phyloP scores from a whole-genome alignment of 805 yeast species.

The Maudiozyma saulgeensis region DNA sequence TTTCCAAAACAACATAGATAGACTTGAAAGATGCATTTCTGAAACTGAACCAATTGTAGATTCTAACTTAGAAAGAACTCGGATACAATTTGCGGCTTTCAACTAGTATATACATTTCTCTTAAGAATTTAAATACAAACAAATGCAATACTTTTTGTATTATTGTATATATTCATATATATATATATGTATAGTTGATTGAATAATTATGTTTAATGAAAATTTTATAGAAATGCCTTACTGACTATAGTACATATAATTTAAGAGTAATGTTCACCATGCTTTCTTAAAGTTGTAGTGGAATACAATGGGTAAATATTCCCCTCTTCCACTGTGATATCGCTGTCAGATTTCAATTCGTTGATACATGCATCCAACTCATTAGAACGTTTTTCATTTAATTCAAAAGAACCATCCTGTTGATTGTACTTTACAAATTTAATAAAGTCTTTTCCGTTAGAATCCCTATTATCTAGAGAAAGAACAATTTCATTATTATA shows the following conservation, averaged over 20 bases:
- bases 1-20: conserved; percentile 21
- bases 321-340: conserved; percentile 29
- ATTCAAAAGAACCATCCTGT: conserved; percentile 12
- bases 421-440: conserved; percentile 16
- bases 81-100: conserved; percentile 28
- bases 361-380: conserved; percentile 17
- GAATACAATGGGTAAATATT: conserved; percentile 43
- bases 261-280: conserved; percentile 41
- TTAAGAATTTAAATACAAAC: conserved; percentile 10
- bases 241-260: no score
- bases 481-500: conserved; percentile 27
- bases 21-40: conserved; percentile 18
- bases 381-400: conserved; percentile 13
- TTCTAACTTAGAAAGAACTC: conserved; percentile 23
- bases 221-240: no score
- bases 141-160: no score
- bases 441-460: conserved; percentile 10
- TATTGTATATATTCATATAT: no score
- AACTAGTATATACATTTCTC: conserved; percentile 5
- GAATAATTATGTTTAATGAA: no score
- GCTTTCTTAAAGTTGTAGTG: conserved; percentile 44
- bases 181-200: no score
- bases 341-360: conserved; percentile 18
- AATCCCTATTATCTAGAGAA: conserved; percentile 28
- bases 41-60: conserved; percentile 26